phyloP scores from a whole-genome alignment of 441 rosid species.

The Codiaeum variegatum region DNA sequence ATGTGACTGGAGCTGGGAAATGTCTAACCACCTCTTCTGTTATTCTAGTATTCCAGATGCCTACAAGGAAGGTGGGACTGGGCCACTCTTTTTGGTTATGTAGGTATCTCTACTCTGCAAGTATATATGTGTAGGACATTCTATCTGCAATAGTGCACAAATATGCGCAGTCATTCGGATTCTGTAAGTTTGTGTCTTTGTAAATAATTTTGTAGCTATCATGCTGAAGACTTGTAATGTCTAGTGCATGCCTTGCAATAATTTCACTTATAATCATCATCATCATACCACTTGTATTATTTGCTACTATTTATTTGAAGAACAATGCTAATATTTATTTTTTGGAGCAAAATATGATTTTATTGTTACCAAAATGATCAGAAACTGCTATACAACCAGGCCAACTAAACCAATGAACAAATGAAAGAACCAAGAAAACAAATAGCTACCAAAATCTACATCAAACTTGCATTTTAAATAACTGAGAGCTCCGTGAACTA shows the following conservation, averaged over 20 bases:
- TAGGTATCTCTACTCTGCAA: neutral
- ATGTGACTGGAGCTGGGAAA: constrained; percentile 66
- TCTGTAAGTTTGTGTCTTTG: neutral
- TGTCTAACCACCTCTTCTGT: constrained; percentile 40
- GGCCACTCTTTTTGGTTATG: constrained; percentile 31
- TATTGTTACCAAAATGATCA: too few relatives aligned
- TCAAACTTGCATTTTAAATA: too few relatives aligned
- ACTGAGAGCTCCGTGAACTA: too few relatives aligned
- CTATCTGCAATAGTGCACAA: neutral
- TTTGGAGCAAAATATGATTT: too few relatives aligned
- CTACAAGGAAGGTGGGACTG: constrained; percentile 43
- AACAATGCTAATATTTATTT: too few relatives aligned
- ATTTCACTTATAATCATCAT: too few relatives aligned
- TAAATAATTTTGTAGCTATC: neutral
- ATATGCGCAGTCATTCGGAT: neutral
- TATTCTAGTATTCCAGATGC: constrained; percentile 46
- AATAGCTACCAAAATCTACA: too few relatives aligned
- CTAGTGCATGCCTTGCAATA: neutral
- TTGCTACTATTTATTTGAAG: too few relatives aligned
- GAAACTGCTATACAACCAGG: too few relatives aligned
- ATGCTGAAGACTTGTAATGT: neutral
- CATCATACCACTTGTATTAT: too few relatives aligned
- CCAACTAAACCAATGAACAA: too few relatives aligned
- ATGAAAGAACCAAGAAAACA: too few relatives aligned
- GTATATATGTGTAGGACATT: neutral